A percentile compares a stretch with the other conserved stretches of the same genome.
phyloP scores from a whole-genome alignment of 2,329 filamentous ascomycete genomes.

The Aquanectria penicillioides region DNA sequence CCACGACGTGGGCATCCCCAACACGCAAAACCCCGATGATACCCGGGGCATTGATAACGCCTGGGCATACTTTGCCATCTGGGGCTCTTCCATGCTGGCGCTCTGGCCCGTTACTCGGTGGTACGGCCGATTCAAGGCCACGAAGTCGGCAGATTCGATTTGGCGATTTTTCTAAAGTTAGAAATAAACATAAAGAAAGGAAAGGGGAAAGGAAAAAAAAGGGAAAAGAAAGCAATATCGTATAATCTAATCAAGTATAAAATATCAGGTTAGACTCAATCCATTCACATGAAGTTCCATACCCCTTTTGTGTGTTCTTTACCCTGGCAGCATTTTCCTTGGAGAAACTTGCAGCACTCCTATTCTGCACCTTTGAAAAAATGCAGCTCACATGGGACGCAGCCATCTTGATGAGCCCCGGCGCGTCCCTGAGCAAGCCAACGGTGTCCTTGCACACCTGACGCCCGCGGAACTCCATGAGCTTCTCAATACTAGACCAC shows the following conservation, averaged over 20 bases:
- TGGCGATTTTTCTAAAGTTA: conserved; percentile 56
- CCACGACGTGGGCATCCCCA: conserved; percentile 41
- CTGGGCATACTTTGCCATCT: conserved; percentile 50
- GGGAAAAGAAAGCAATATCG: background rate
- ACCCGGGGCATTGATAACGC: conserved; percentile 50
- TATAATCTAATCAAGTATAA: too few species aligned
- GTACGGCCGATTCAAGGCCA: conserved; percentile 56
- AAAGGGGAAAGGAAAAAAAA: background rate
- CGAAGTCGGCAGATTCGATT: conserved; percentile 53
- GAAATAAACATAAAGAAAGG: conserved; percentile 30
- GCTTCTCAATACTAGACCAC: conserved; percentile 51
- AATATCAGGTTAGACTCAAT: background rate
- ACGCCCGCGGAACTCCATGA: conserved; percentile 47
- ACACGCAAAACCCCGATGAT: conserved; percentile 38
- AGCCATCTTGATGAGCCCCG: conserved; percentile 29
- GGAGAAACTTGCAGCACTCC: too few species aligned
- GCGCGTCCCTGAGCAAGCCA: conserved; percentile 31
- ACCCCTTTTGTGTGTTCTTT: background rate
- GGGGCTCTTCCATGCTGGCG: conserved; percentile 47
- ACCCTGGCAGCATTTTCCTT: background rate
- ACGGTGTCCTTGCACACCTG: conserved; percentile 47
- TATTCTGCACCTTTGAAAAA: too few species aligned
- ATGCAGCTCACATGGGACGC: conserved; percentile 21
- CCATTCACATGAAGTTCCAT: background rate
- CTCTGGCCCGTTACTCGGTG: conserved; percentile 54